Evolutionary conservation across 257 asterid species (phyloP).

Genomic region (Ligustrum vulgare): DNA sequence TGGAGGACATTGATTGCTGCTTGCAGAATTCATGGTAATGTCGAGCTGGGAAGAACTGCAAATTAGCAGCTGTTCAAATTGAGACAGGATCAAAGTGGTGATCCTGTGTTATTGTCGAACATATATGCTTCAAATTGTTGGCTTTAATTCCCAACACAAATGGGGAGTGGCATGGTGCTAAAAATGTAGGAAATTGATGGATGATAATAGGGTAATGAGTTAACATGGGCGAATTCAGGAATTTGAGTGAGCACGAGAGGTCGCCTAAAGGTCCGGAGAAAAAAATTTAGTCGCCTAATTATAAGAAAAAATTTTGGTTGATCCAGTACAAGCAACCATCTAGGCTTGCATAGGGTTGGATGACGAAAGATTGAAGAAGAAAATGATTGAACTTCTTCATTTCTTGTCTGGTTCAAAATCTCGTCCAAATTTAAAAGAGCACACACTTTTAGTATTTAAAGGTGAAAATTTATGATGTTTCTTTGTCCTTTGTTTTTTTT

Average conservation of each 20-base stretch:
- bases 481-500: background rate
- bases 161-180: constrained; percentile 68
- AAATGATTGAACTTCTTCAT: constrained; percentile 21
- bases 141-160: too few relatives aligned
- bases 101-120: constrained; percentile 62
- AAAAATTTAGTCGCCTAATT: too few relatives aligned
- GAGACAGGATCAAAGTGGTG: constrained; percentile 58
- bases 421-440: constrained; percentile 11
- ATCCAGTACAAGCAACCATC: too few relatives aligned
- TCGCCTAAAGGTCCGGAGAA: too few relatives aligned
- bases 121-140: constrained; percentile 61
- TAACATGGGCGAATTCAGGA: too few relatives aligned
- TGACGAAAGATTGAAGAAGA: constrained; percentile 52
- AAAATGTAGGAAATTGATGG: constrained; percentile 67
- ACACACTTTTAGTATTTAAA: background rate
- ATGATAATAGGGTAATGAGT: constrained; percentile 51
- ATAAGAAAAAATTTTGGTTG: too few relatives aligned
- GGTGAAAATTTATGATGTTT: constrained; percentile 6
- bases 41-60: constrained; percentile 60
- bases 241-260: too few relatives aligned
- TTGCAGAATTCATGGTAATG: constrained; percentile 62
- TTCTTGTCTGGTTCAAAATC: constrained; percentile 31
- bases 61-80: constrained; percentile 46
- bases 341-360: too few relatives aligned
- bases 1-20: constrained; percentile 81